These are phyloP conservation scores for Mycosphaerella sp. DNA, from an alignment of 2,329 filamentous ascomycete genomes.

Conservation along the genomic window DNA sequence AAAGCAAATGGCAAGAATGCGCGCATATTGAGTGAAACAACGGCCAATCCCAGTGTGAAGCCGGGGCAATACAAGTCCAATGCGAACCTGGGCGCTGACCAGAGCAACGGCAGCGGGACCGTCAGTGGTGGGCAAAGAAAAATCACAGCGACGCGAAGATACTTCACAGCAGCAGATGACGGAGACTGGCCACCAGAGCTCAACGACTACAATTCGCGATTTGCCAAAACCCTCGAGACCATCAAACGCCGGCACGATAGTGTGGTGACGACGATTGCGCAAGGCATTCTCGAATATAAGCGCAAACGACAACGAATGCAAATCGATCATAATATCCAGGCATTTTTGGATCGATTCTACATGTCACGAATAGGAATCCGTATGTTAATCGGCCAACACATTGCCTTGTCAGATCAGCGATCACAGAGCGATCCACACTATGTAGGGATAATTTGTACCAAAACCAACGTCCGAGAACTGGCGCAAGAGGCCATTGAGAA, in stretches of 20 bases:
- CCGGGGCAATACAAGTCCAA: slow-evolving; percentile 70
- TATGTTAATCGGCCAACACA: slow-evolving; percentile 98
- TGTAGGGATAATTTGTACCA: slow-evolving; percentile 98
- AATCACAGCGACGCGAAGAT: slow-evolving; percentile 54
- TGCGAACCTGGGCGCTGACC: slow-evolving; percentile 44
- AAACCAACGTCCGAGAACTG: slow-evolving; percentile 91
- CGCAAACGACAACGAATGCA: slow-evolving; percentile 93
- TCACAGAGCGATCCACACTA: slow-evolving; percentile 86
- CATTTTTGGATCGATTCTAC: slow-evolving; percentile 97
- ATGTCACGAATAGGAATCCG: slow-evolving; percentile 99
- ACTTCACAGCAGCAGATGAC: slow-evolving; percentile 83
- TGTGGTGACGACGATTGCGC: slow-evolving; percentile 95
- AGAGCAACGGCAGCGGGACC: slow-evolving; percentile 44
- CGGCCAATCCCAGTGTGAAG: slow-evolving; percentile 81
- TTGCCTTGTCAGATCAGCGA: slow-evolving; percentile 89
- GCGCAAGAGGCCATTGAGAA: slow-evolving; percentile 98
- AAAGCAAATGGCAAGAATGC: slow-evolving; percentile 54
- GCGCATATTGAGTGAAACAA: slow-evolving; percentile 71
- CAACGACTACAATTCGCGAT: slow-evolving; percentile 86
- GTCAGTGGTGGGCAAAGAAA: slow-evolving; percentile 46
- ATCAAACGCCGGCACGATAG: slow-evolving; percentile 96
- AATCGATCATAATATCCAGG: slow-evolving; percentile 94
- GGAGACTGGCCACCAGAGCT: slow-evolving; percentile 91
- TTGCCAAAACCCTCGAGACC: slow-evolving; percentile 79
- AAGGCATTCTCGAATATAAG: slow-evolving; percentile 98